Base-by-base conservation (phyloP, 2,329 filamentous ascomycete genomes). In the Westerdykella sp. region DNA sequence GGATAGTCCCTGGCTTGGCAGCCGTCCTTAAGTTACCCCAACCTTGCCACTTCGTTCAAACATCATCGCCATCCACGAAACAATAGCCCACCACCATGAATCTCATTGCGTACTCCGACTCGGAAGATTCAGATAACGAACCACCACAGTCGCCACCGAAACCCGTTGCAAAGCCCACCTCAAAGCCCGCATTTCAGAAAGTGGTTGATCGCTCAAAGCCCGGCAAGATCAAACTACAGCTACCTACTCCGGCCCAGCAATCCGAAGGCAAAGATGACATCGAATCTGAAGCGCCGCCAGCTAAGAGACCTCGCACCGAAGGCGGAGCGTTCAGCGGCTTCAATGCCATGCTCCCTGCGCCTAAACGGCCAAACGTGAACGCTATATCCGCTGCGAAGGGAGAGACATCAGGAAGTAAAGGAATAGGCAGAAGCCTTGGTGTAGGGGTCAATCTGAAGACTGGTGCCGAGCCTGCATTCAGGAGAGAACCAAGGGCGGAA, bases 101-200 rank as follows among this genome's bases (percentile, higher is more conserved):
- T 12, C 73, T 95, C 23, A 87, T 93, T 53, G 82, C 84, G 48
- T 95, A 94, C 58, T 90, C 87, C 4, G 87, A 90, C 63, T 93
- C 32, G 0, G 83, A 85, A 55, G 71, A 67, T 37, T 88, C 83
- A 11, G 84, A 85, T 42, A 74, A 74, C 13, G 83, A 86, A 42
- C 54, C 66, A 10, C 50, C 60, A 6, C 32, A 35, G 13, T 37
- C 62, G n/a, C 46, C 55, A 36, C 40, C 65, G 50, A 51, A 64
- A 41, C 44, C 57, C 59, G 57, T 67, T 22, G 62, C 71, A 78
- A 69, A 56, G 49, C 62, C 53, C 43, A 65, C 45, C 51, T 51
- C 64, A 37, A 72, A 87, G 65, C 77, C 83, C 46, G 70, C 79
- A 14, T 85, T 89, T 61, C 83, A 85, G 59, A 90, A 89, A 66